These are phyloP conservation scores for Colletotrichum plurivorum DNA, from an alignment of 2,329 filamentous ascomycete species.

Conservation along the genomic window DNA sequence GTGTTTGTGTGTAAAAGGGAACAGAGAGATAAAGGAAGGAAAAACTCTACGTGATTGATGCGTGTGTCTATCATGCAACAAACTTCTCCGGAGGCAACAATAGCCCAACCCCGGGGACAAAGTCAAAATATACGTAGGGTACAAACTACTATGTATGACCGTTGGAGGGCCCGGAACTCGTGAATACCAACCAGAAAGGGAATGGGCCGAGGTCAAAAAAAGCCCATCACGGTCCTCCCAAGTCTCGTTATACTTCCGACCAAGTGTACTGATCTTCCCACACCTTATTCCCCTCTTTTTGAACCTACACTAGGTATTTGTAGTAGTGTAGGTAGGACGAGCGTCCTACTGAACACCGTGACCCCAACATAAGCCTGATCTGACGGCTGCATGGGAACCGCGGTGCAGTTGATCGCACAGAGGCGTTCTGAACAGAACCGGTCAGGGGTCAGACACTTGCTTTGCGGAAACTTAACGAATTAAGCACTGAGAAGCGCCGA, in stretches of 20 bases:
- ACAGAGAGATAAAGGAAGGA: background rate
- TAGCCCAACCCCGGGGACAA: conserved; percentile 8
- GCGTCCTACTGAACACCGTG: too few species aligned
- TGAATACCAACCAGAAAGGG: conserved; percentile 13
- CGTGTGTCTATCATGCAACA: background rate
- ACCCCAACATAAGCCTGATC: too few species aligned
- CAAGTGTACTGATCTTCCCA: background rate
- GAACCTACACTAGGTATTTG: too few species aligned
- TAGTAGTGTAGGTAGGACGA: too few species aligned
- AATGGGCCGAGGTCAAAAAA: conserved; percentile 23
- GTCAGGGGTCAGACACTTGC: too few species aligned
- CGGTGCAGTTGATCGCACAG: too few species aligned
- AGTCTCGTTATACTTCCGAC: conserved; percentile 15
- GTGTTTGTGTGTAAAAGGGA: background rate
- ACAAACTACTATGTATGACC: background rate
- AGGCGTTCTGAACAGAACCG: too few species aligned
- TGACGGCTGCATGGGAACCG: too few species aligned
- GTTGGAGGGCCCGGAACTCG: background rate
- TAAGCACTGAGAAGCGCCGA: too few species aligned
- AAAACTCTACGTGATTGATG: background rate
- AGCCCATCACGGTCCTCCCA: conserved; percentile 26
- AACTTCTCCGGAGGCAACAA: conserved; percentile 26
- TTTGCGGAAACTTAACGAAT: too few species aligned
- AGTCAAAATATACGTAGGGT: too few species aligned
- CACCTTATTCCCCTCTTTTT: background rate